A percentile compares a stretch with the other conserved stretches of the same genome.
phyloP scores from a whole-genome alignment of 371 early-diverging fungal species.

The Actinomucor elegans region DNA sequence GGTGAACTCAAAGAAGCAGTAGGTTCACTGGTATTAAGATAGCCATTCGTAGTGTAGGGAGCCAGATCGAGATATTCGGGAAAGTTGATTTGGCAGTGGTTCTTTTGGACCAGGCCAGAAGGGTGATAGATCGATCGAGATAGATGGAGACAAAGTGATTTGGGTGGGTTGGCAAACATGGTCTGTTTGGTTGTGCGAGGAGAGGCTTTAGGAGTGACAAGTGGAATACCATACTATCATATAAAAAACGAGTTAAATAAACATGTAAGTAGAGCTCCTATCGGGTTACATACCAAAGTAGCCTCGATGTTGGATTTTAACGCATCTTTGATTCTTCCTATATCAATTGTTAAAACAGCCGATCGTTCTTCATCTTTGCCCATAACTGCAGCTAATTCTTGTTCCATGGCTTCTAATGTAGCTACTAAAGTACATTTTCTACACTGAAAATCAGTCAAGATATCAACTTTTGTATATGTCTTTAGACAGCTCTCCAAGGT shows the following conservation, averaged over 20 bases:
- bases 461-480: constrained; percentile 70
- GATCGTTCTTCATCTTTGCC: constrained; percentile 12
- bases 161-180: constrained; percentile 66
- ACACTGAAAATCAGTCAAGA: constrained; percentile 73
- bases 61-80: constrained; percentile 63
- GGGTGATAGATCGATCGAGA: constrained; percentile 72
- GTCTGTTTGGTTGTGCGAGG: constrained; percentile 59
- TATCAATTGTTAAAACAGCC: constrained; percentile 22
- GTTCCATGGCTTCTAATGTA: constrained; percentile 52
- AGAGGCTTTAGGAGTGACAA: constrained; percentile 25
- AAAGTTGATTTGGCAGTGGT: constrained; percentile 63
- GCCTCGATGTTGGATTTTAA: constrained; percentile 40
- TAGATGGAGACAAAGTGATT: constrained; percentile 69
- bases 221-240: constrained; percentile 34
- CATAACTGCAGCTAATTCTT: constrained; percentile 27
- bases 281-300: constrained; percentile 31
- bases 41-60: constrained; percentile 61
- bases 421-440: constrained; percentile 69
- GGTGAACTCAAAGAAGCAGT: constrained; percentile 39
- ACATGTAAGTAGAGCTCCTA: constrained; percentile 16
- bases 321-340: constrained; percentile 35
- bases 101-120: constrained; percentile 67
- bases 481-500: constrained; percentile 68
- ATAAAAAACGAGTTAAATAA: too few species aligned
- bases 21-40: constrained; percentile 48